Conservation (phyloP, 1,284 basidiomycete genomes). For the Quambalaria eucalypti region DNA sequence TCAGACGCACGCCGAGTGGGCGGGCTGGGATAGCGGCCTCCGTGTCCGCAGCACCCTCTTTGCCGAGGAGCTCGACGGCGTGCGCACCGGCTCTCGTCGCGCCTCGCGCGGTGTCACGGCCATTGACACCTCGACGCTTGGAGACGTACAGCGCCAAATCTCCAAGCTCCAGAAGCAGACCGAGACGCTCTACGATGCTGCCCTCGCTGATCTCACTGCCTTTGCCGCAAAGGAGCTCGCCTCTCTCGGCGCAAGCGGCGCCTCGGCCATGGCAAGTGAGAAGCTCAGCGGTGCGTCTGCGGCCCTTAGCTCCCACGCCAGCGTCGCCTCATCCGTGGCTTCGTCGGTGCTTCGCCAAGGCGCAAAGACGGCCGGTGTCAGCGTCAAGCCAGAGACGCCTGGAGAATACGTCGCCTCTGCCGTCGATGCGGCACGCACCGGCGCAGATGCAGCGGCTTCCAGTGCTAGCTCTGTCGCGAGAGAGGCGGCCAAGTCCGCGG, state of each 20-base stretch:
- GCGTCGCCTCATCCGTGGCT: slow-evolving; percentile 23
- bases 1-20: slow-evolving; percentile 32
- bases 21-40: slow-evolving; percentile 38
- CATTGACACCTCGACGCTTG: slow-evolving; percentile 3
- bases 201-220: slow-evolving; percentile 19
- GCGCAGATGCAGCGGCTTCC: too few species aligned
- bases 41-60: slow-evolving; percentile 19
- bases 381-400: too few species aligned
- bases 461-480: not conserved
- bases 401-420: too few species aligned
- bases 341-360: slow-evolving; percentile 12
- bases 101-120: slow-evolving; percentile 14
- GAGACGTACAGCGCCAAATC: slow-evolving; percentile 17
- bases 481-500: not conserved
- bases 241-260: slow-evolving; percentile 19
- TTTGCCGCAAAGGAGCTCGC: slow-evolving; percentile 16
- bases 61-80: slow-evolving; percentile 18
- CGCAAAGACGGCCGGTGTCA: not conserved
- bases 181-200: slow-evolving; percentile 22
- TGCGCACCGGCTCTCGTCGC: slow-evolving; percentile 15
- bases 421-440: too few species aligned
- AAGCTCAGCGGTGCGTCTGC: slow-evolving; percentile 21
- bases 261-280: slow-evolving; percentile 19
- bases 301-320: too few species aligned
- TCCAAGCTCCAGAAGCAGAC: slow-evolving; percentile 22